Base-by-base conservation (phyloP, 2,329 filamentous ascomycete species). In the Stromatinia cepivora region DNA sequence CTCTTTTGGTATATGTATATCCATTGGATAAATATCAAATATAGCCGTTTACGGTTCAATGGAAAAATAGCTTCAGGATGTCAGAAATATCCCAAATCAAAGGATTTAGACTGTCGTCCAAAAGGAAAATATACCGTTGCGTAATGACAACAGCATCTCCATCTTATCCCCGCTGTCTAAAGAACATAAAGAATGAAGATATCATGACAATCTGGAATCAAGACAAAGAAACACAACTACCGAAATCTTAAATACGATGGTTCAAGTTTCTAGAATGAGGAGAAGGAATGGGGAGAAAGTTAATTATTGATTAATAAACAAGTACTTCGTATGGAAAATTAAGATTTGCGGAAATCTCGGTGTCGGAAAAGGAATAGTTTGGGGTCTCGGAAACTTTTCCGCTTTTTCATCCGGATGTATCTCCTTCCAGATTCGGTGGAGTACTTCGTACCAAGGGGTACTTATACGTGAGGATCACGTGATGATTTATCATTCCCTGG, bases 331-430 rank as follows among this genome's bases (percentile, higher is more conserved):
- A 20, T 20, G 13, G 17, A 61, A 28, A 9, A 22, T 20, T n/a
- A 61, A 45, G 20, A 28, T 45, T 45, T 28, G 25, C 58, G 25
- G 42, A 61, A 61, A 45, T 46, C 42, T 61, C 42, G 58, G 42
- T 61, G 22, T 17, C 25, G 25, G 20, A 61, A 46, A n/a, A 46
- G 58, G 58, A 46, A 61, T 57, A 36, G 53, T 36, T 36, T 22
- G 2, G 5, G 9, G 31, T 6, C 13, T 34, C 31, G 53, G 53
- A n/a, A 56, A 8, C 53, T 36, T 56, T 56, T 56, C 53, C 31
- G 53, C 53, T 1, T 20, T 56, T 56, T 22, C 53, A 31, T 56
- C 9, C 53, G 31, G 53, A 56, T 34, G 22, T 56, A 4, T 36
- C 53, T 56, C 39, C 39, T 42, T 42, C 53, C 31, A 45, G 15